phyloP scores from a whole-genome alignment of 2,329 filamentous ascomycete species.

The Stenocarpella maydis region DNA sequence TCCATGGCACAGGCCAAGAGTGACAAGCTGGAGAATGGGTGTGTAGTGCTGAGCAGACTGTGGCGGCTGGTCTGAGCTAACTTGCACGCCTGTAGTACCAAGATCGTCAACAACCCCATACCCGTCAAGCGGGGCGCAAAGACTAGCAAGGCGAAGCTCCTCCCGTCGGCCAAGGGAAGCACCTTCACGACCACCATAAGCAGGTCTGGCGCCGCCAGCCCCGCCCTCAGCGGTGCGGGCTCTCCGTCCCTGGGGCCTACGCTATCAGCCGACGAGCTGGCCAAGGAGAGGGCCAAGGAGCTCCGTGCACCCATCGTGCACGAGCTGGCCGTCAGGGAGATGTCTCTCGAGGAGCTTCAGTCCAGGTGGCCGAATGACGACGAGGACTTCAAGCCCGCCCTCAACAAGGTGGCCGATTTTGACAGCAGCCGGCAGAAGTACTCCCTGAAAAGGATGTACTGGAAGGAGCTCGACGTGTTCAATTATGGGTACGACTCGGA shows the following conservation, averaged over 20 bases:
- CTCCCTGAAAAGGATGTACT: constrained; percentile 64
- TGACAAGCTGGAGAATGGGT: constrained; percentile 57
- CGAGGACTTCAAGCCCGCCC: constrained; percentile 60
- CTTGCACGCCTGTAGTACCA: constrained; percentile 46
- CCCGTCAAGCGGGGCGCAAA: constrained; percentile 40
- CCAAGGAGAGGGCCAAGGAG: constrained; percentile 58
- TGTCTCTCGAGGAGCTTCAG: constrained; percentile 57
- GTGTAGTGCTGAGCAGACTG: constrained; percentile 38
- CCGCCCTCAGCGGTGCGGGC: constrained; percentile 60
- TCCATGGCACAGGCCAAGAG: constrained; percentile 53
- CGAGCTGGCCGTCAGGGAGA: constrained; percentile 64
- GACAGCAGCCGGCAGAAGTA: constrained; percentile 59
- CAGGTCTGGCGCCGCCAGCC: constrained; percentile 61
- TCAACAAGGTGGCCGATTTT: constrained; percentile 67
- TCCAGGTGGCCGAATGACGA: constrained; percentile 60
- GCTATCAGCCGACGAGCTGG: constrained; percentile 59
- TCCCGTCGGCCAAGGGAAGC: constrained; percentile 49
- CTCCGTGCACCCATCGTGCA: constrained; percentile 62
- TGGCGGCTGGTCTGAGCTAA: constrained; percentile 40
- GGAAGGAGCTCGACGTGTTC: constrained; percentile 72
- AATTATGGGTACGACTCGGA: constrained; percentile 63
- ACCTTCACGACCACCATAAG: constrained; percentile 49
- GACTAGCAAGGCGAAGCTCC: constrained; percentile 42
- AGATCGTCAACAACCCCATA: constrained; percentile 46
- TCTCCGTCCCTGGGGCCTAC: constrained; percentile 62